Base-by-base conservation (phyloP, 805 yeast genomes). In the Wickerhamomyces subpelliculosus region DNA sequence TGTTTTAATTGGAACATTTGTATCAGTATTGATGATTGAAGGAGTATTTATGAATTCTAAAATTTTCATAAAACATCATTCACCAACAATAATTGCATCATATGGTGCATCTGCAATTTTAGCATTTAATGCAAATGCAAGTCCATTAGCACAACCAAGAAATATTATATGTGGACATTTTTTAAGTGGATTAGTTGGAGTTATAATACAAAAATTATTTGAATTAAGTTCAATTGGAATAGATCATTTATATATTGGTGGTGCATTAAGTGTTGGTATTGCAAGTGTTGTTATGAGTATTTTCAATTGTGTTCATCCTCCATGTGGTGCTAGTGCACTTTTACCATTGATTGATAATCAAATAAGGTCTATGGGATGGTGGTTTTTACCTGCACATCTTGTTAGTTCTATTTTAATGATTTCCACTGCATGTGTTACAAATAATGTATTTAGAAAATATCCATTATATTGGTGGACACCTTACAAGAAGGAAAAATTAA, bases 251-350 rank as follows among this genome's bases (percentile, higher is more conserved):
- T 80, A 80, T 72, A 63, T 75, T 8, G 65, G 70, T 14, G 85
- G 79, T 3, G 80, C 81, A 0, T 50, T 80, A 23, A 62, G 78
- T 27, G 81, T 78, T 8, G 80, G 70, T 0, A 41, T 75, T 5
- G 48, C 80, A 2, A 70, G 80, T 8, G 75, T 73, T 10, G 54
- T 60, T 3, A 78, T 78, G 82, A 57, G 71, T 12, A 43, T 76
- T 1, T 54, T 68, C 5, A 75, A 75, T 43, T 70, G 78, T 41
- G 72, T 77, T 1, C 86, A 80, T 52, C 87, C 87, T 0, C 87
- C 87, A 0, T 78, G 80, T 1, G 87, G 87, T 3, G 85, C 86
- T 1, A 69, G 80, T 9, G 84, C 86, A 0, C 50, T 80, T 27
- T 55, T 80, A 8, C 83, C 85, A 0, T 57, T 68, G 2, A 49